Base-by-base conservation (phyloP, 192 early-diverging fungal genomes). In the Spinellus fusiger region DNA sequence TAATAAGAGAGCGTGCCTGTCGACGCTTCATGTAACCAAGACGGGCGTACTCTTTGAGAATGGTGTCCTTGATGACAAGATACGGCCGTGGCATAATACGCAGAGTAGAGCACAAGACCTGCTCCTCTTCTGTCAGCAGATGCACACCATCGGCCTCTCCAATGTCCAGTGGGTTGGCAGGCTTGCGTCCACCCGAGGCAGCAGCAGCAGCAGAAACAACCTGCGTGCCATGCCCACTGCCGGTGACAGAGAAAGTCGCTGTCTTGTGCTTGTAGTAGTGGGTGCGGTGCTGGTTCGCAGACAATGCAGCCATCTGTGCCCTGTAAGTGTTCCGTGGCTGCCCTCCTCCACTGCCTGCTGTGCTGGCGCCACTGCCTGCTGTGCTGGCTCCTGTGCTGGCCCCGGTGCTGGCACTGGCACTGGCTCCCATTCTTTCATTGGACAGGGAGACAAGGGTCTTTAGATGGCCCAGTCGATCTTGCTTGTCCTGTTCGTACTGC, bases 81-180 rank as follows among this genome's bases (percentile, higher is more conserved):
- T 99, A 99, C 6, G 94, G 86, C 22, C 84, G 77, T 4, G 94
- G 94, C 52, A 93, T 82, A 32, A 99, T 85, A 31, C 93, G 85
- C 48, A 99, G 69, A 5, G 76, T 82, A 29, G 84, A 79, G 68
- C 97, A 99, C 26, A 99, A 63, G 7, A 78, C 73, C 59, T 87
- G 84, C 66, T 99, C 97, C 51, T 83, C 76, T 10, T 75, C 77
- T 4, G 85, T 82, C 23, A 99, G 78, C 10, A 99, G 74, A 57
- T 98, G 89, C 33, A 94, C 76, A 27, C 93, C 93, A 28, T 99
- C 95, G 25, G 87, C 85, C 47, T 80, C 70, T 25, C 84, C 73
- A 46, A 97, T 86, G 64, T 96, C 89, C 13, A 94, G 69, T 31
- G 90, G 80, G 35, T 81, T 77, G 47, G 88, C 77, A 13, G 69